Evolutionary conservation across 2,329 filamentous ascomycete species (phyloP).

Genomic region (Emmonsia crescens): DNA sequence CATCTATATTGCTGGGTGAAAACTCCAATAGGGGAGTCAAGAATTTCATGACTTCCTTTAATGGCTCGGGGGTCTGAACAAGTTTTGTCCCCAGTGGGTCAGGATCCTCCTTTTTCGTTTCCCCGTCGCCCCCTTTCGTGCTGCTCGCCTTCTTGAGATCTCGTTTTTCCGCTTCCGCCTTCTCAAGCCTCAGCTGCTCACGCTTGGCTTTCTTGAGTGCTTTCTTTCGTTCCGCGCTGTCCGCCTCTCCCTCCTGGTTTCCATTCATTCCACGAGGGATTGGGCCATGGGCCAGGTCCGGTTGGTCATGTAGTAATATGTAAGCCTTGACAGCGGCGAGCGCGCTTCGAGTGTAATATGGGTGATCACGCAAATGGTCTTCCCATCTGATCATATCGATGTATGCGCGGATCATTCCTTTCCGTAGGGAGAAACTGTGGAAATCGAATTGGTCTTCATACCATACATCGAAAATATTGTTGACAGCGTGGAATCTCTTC

Average conservation of each 20-base stretch:
- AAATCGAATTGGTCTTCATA: slow-evolving; percentile 99
- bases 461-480: slow-evolving; percentile 93
- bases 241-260: slow-evolving; percentile 39
- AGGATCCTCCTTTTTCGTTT: slow-evolving; percentile 74
- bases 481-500: slow-evolving; percentile 81
- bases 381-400: slow-evolving; percentile 97
- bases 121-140: slow-evolving; percentile 45
- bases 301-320: slow-evolving; percentile 65
- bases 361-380: slow-evolving; percentile 79
- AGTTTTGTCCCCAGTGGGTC: slow-evolving; percentile 78
- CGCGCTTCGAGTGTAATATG: slow-evolving; percentile 80
- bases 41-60: slow-evolving; percentile 82
- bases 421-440: slow-evolving; percentile 92
- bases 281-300: slow-evolving; percentile 51
- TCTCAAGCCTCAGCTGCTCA: slow-evolving; percentile 61
- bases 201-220: slow-evolving; percentile 83
- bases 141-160: slow-evolving; percentile 69
- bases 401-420: slow-evolving; percentile 90
- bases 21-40: slow-evolving; percentile 69
- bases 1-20: slow-evolving; percentile 68
- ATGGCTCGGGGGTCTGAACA: slow-evolving; percentile 66
- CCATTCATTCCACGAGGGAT: slow-evolving; percentile 46
- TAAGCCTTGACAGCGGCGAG: slow-evolving; percentile 74
- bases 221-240: slow-evolving; percentile 66
- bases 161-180: slow-evolving; percentile 70